Conservation (phyloP, 345 rosid genomes). For the Gossypium mustelinum region DNA sequence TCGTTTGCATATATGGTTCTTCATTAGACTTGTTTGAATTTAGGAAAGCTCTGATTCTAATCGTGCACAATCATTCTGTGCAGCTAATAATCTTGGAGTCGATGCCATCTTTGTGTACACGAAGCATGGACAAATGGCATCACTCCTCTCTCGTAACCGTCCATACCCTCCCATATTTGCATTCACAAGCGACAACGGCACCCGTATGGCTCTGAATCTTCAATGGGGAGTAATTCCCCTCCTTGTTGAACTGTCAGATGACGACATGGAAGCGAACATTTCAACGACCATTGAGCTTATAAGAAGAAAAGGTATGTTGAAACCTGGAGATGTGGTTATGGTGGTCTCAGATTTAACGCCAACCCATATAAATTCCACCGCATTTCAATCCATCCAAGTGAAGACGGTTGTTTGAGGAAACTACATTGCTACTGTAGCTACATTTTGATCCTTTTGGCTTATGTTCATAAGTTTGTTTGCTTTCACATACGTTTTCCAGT, state of each 20-base stretch:
- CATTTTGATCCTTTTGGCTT: neutral
- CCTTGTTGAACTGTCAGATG: constrained; percentile 37
- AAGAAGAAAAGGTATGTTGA: constrained; percentile 47
- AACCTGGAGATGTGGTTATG: constrained; percentile 41
- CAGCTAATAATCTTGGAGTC: constrained; percentile 58
- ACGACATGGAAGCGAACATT: constrained; percentile 56
- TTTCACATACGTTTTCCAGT: neutral
- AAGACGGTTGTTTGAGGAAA: constrained; percentile 38
- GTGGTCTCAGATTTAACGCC: constrained; percentile 57
- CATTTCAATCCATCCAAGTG: constrained; percentile 53
- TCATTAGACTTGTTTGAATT: too few relatives aligned
- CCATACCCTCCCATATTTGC: constrained; percentile 70
- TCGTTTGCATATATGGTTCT: neutral
- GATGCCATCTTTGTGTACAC: constrained; percentile 75
- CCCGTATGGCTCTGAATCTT: constrained; percentile 57
- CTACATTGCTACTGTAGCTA: too few relatives aligned
- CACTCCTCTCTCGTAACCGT: constrained; percentile 67
- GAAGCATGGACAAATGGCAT: constrained; percentile 64
- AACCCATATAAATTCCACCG: constrained; percentile 26
- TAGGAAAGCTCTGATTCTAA: neutral
- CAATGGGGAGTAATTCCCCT: constrained; percentile 72
- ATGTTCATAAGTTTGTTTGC: neutral
- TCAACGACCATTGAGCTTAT: constrained; percentile 37
- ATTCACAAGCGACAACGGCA: constrained; percentile 39
- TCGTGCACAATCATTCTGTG: constrained; percentile 14